phyloP scores from a whole-genome alignment of 148 eudicot species.

The Chenopodium quinoa region DNA sequence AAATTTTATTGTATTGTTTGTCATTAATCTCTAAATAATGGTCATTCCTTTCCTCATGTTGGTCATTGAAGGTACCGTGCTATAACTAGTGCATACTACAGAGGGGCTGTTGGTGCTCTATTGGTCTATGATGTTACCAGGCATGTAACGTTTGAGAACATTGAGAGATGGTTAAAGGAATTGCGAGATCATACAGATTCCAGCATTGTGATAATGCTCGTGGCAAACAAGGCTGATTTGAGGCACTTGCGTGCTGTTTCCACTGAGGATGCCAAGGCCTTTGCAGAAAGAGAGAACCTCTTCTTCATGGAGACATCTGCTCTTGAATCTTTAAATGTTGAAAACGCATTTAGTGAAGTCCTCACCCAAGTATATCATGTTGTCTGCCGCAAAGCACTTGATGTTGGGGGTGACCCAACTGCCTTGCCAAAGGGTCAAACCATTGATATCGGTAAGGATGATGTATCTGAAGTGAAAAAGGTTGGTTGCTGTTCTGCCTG shows the following conservation, averaged over 20 bases:
- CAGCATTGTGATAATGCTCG: slow-evolving; percentile 50
- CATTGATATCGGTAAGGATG: slow-evolving; percentile 46
- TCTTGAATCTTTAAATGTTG: slow-evolving; percentile 48
- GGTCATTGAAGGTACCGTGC: slow-evolving; percentile 44
- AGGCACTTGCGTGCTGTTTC: slow-evolving; percentile 50
- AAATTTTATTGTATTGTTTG: background rate
- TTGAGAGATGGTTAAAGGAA: slow-evolving; percentile 56
- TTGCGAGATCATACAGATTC: slow-evolving; percentile 46
- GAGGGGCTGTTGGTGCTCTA: slow-evolving; percentile 54
- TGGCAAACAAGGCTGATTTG: slow-evolving; percentile 50
- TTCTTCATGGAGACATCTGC: slow-evolving; percentile 56
- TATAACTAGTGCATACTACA: slow-evolving; percentile 55
- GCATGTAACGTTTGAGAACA: slow-evolving; percentile 45
- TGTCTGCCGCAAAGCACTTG: slow-evolving; percentile 47
- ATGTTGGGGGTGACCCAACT: slow-evolving; percentile 34
- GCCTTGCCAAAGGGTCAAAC: slow-evolving; percentile 45
- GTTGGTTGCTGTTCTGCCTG: slow-evolving; percentile 46
- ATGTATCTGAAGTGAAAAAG: slow-evolving; percentile 44
- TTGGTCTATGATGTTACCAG: slow-evolving; percentile 50
- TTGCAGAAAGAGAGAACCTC: slow-evolving; percentile 40
- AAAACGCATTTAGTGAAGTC: slow-evolving; percentile 44
- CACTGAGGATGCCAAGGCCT: slow-evolving; percentile 46
- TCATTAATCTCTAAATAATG: background rate
- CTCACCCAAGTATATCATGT: slow-evolving; percentile 43
- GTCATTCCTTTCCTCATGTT: slow-evolving; percentile 3